These are phyloP conservation scores for Ophiostoma sp. DNA, from an alignment of 2,329 filamentous ascomycete species.

Conservation along the genomic window DNA sequence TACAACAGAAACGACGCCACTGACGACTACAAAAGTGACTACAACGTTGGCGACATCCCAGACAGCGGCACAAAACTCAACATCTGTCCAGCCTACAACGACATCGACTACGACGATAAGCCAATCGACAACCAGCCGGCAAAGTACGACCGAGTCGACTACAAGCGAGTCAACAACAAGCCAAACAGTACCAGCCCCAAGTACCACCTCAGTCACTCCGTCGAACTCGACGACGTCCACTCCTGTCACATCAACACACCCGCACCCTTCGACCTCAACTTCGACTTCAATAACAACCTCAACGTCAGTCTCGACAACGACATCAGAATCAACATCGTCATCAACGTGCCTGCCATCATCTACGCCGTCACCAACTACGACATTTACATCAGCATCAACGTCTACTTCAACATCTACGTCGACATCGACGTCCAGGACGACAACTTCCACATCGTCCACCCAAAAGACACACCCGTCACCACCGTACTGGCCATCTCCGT, in stretches of 20 bases:
- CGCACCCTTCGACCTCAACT: neutral
- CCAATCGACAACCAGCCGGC: neutral
- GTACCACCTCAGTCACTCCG: neutral
- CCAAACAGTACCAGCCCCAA: neutral
- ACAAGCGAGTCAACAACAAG: neutral
- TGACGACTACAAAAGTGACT: neutral
- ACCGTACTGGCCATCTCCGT: neutral
- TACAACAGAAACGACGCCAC: neutral
- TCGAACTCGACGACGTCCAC: neutral
- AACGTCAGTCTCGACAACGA: neutral
- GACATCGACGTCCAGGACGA: neutral
- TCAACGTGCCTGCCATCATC: neutral
- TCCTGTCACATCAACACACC: neutral
- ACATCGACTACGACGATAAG: neutral
- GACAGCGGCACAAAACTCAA: no score
- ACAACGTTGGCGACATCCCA: no score
- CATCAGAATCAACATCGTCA: neutral
- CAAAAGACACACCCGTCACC: neutral
- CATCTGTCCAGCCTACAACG: neutral
- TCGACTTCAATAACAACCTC: neutral
- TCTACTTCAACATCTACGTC: neutral
- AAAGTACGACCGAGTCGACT: neutral
- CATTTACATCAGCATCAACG: neutral
- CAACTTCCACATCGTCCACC: neutral
- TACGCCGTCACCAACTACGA: neutral